phyloP scores from a whole-genome alignment of 2,329 filamentous ascomycete genomes.

The Epichloe bromicola region DNA sequence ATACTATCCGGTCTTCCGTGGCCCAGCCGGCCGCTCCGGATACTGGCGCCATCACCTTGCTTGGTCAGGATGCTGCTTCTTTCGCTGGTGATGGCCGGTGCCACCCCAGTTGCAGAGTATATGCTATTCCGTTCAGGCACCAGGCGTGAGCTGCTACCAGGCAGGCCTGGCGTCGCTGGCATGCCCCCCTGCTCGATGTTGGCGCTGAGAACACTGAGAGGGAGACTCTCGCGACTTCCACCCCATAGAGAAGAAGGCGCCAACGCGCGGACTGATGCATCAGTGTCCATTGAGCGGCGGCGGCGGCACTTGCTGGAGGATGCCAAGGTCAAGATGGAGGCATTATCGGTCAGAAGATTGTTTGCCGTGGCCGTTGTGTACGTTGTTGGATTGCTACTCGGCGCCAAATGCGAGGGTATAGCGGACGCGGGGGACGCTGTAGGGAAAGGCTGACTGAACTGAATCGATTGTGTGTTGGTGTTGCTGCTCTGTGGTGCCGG shows the following conservation, averaged over 20 bases:
- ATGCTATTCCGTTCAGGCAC: conserved; percentile 60
- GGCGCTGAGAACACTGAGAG: conserved; percentile 63
- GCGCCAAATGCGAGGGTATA: conserved; percentile 56
- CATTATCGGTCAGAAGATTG: conserved; percentile 71
- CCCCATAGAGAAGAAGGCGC: conserved; percentile 73
- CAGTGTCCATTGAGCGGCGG: conserved; percentile 69
- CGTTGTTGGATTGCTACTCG: conserved; percentile 48
- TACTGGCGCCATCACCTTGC: conserved; percentile 58
- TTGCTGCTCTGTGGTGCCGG: conserved; percentile 14
- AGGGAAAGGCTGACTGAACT: conserved; percentile 54
- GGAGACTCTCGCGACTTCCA: conserved; percentile 66
- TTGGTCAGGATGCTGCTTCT: conserved; percentile 70
- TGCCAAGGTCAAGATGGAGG: conserved; percentile 72
- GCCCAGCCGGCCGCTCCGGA: conserved; percentile 63
- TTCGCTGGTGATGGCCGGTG: conserved; percentile 56
- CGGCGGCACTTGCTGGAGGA: conserved; percentile 70
- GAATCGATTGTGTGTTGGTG: conserved; percentile 36
- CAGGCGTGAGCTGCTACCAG: conserved; percentile 32
- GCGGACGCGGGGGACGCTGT: conserved; percentile 54
- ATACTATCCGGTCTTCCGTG: conserved; percentile 76
- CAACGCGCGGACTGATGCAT: conserved; percentile 74
- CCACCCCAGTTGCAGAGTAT: conserved; percentile 62
- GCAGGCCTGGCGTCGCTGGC: conserved; percentile 35
- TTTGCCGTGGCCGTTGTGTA: conserved; percentile 71
- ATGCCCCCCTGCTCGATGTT: conserved; percentile 43